Conservation (phyloP, 495 filamentous ascomycete species). For the Penicillium flavigenum region DNA sequence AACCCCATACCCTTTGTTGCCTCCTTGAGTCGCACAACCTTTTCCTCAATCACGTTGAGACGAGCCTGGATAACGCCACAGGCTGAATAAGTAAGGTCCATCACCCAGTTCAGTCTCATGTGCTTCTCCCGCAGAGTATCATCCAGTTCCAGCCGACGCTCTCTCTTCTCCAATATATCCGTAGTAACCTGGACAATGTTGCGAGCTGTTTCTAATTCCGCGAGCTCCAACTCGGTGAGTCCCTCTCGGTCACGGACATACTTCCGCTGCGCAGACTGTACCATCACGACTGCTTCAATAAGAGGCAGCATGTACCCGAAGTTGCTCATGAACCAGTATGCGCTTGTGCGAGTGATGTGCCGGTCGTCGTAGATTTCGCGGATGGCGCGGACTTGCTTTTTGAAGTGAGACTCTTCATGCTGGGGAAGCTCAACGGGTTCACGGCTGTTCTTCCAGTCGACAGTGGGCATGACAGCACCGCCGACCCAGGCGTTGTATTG, state of each 20-base stretch:
- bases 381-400: not conserved
- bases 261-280: not conserved
- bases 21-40: not conserved
- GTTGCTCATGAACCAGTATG: not conserved
- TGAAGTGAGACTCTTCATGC: not conserved
- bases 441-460: not conserved
- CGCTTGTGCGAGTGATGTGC: not conserved
- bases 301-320: not conserved
- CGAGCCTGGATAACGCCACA: not conserved
- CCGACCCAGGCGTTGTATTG: not conserved
- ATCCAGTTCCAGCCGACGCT: not conserved
- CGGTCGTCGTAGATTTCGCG: not conserved
- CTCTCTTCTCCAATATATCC: not conserved
- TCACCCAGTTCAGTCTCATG: no score
- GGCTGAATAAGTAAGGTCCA: no score
- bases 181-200: not conserved
- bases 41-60: not conserved
- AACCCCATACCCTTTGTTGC: not conserved
- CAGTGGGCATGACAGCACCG: not conserved
- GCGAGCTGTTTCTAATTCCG: not conserved
- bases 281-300: not conserved
- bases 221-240: not conserved
- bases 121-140: not conserved
- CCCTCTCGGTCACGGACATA: not conserved
- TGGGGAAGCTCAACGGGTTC: not conserved